These are phyloP conservation scores for Brasenia schreberi DNA, from an alignment of 164 flowering plant genomes.

Conservation along the genomic window DNA sequence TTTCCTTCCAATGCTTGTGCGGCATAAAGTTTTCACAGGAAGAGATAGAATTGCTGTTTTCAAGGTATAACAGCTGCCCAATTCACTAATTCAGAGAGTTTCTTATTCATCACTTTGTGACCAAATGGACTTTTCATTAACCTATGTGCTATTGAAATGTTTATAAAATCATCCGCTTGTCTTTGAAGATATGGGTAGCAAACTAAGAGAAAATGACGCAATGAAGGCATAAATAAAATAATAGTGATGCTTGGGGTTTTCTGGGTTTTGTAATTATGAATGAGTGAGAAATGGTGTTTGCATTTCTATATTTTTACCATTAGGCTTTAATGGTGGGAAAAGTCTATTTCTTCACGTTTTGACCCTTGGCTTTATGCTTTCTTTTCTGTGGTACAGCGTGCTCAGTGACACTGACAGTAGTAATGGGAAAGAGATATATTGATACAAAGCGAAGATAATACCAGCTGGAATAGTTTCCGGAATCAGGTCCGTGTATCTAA, in stretches of 20 bases:
- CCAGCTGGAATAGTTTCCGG: constrained; percentile 89
- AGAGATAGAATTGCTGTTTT: no score
- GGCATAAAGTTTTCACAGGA: no score
- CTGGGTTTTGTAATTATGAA: neutral
- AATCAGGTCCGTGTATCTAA: constrained; percentile 43
- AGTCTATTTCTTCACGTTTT: neutral
- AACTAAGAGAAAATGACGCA: no score
- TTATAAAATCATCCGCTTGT: no score
- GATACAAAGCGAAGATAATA: constrained; percentile 79
- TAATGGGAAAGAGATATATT: constrained; percentile 86
- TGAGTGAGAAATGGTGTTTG: neutral
- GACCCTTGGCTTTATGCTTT: neutral
- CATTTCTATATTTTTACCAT: neutral
- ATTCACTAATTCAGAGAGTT: no score
- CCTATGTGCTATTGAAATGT: no score
- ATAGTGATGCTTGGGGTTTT: neutral
- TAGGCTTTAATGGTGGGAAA: neutral
- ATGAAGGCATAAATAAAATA: neutral
- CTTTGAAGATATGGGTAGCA: no score
- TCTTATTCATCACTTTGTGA: no score
- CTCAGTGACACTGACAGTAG: constrained; percentile 50
- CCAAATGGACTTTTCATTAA: no score
- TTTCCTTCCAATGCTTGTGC: no score
- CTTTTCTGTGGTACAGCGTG: constrained; percentile 31
- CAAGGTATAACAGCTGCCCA: no score